These are phyloP conservation scores for Gonapodya prolifera DNA, from an alignment of 192 early-diverging fungal species.

Conservation along the genomic window DNA sequence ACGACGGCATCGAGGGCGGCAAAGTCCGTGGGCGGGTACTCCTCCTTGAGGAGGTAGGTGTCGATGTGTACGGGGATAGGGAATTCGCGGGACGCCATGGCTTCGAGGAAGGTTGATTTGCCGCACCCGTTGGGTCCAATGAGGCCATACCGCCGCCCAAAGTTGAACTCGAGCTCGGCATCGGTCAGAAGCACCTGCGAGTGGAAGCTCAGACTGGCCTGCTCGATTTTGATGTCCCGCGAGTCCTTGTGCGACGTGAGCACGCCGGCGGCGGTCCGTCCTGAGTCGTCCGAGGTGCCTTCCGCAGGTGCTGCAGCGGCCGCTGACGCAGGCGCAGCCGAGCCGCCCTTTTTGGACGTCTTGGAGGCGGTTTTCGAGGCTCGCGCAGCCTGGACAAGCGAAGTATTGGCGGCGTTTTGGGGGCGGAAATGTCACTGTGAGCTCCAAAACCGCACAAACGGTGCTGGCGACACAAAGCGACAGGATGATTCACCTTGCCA, in stretches of 20 bases:
- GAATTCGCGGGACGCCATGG: constrained; percentile 83
- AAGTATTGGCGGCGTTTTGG: too few relatives aligned
- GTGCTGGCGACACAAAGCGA: too few relatives aligned
- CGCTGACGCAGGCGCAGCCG: not conserved
- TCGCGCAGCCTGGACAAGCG: not conserved
- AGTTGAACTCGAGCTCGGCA: constrained; percentile 93
- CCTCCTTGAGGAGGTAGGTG: constrained; percentile 87
- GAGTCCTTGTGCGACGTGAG: constrained; percentile 77
- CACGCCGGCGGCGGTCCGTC: constrained; percentile 79
- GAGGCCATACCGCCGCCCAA: constrained; percentile 92
- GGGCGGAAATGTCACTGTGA: too few relatives aligned
- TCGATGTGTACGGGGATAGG: constrained; percentile 91
- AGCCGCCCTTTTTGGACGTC: not conserved
- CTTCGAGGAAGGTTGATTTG: constrained; percentile 89
- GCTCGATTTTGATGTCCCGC: constrained; percentile 94
- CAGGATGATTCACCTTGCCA: not conserved
- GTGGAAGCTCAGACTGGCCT: constrained; percentile 84
- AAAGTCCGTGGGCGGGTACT: constrained; percentile 87
- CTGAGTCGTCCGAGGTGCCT: not conserved
- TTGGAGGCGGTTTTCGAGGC: not conserved
- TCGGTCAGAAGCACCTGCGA: constrained; percentile 90
- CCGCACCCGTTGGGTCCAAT: constrained; percentile 93
- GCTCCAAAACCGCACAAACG: too few relatives aligned
- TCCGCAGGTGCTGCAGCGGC: not conserved
- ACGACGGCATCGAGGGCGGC: constrained; percentile 88